Percentiles rank a stretch among this genome's conserved stretches.
phyloP scores from a whole-genome alignment of 148 eudicot genomes.

The Oxyria digyna region DNA sequence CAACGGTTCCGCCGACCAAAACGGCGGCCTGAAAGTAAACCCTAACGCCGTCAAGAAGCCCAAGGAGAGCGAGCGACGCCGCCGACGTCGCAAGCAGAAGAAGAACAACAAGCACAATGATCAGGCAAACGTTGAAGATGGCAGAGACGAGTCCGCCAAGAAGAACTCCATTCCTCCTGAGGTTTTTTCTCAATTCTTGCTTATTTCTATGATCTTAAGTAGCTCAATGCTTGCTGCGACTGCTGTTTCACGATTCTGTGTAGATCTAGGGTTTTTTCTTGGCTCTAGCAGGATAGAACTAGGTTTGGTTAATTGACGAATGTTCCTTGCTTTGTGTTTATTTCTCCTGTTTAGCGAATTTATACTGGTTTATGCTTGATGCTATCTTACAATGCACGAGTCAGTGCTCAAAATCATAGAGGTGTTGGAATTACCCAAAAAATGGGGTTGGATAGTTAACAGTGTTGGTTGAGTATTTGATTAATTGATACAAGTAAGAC shows the following conservation, averaged over 20 bases:
- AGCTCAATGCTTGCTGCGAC: not conserved
- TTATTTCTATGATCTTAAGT: not conserved
- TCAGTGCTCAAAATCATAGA: not conserved
- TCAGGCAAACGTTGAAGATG: not conserved
- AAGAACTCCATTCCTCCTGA: constrained; percentile 31
- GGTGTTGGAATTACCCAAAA: no score
- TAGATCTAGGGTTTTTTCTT: not conserved
- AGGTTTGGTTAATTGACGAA: not conserved
- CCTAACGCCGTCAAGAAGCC: constrained; percentile 41
- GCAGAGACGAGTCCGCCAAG: constrained; percentile 17
- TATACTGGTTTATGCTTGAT: not conserved
- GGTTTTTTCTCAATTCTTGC: constrained; percentile 9
- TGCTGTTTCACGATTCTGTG: not conserved
- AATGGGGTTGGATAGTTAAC: no score
- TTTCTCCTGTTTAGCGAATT: not conserved
- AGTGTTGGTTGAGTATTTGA: no score
- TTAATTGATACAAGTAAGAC: no score
- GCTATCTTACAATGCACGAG: not conserved
- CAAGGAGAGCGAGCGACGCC: constrained; percentile 53
- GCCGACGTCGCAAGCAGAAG: constrained; percentile 82
- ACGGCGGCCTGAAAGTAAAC: constrained; percentile 33
- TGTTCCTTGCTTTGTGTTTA: not conserved
- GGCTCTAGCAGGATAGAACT: not conserved
- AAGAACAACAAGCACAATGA: constrained; percentile 36
- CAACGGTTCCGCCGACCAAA: constrained; percentile 20